Evolutionary conservation across 1,139 yeast species (phyloP), one percentile per base, ranked within the genome.

Genomic region (Candida pseudoviswanathii): DNA sequence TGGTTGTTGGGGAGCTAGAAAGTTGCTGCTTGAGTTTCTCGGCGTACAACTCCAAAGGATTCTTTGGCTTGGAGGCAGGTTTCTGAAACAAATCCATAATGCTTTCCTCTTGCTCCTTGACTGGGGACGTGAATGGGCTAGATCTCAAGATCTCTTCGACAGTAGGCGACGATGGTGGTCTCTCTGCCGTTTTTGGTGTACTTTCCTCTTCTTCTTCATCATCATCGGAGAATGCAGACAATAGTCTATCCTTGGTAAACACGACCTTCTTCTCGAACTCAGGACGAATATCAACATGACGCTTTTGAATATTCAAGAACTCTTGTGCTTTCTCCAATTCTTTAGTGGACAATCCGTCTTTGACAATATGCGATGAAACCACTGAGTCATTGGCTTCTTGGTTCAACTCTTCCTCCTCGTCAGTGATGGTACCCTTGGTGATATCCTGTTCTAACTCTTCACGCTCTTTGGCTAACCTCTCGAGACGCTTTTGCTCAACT

Each of bases 31-130:
- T 68, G 37, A 75, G 59, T 27, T 57, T 67, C 41, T 65, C 66
- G 10, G 77, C 74, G 51, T 75, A 75, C 9, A 62, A 49, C 42
- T 72, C 75, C 31, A 75, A 65, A 2, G 79, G 79, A 41, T 66
- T 67, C 36, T 55, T 57, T 11, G 52, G 49, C 22, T 44, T 48
- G 56, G 31, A 45, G 44, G 27, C 31, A 39, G 46, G 46, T 39
- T 57, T 30, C 56, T 54, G 31, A 57, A 54, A 43, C 4, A 65
- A 60, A 41, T 60, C 58, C 36, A 58, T 54, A 4, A 54, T 55
- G 39, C 61, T 63, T 6, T 54, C 56, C 2, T 24, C 39, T 27
- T 55, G 46, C 6, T 59, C 57, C 26, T 51, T 58, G 21, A 70
- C 45, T 1, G 80, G 79, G 1, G 78, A 74, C 0, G 79, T 72